phyloP scores from a whole-genome alignment of 1,284 basidiomycete genomes.

The Fomitiporia mediterranea region DNA sequence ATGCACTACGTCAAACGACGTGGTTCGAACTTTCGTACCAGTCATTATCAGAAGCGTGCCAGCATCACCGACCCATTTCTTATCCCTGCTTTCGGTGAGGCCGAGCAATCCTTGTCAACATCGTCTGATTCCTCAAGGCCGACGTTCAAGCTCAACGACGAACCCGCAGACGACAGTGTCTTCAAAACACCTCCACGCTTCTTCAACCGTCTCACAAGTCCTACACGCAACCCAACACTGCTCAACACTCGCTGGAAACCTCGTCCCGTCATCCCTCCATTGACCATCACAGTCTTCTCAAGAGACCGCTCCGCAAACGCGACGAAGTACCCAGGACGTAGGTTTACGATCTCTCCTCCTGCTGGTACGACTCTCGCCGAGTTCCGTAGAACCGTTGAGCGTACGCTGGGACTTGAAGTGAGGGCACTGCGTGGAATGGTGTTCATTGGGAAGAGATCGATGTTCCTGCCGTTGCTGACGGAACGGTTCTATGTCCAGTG shows the following conservation, averaged over 20 bases:
- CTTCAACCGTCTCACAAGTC: neutral
- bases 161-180: neutral
- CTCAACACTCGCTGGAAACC: conserved; percentile 15
- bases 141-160: neutral
- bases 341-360: neutral
- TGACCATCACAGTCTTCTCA: conserved; percentile 11
- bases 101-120: no score
- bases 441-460: neutral
- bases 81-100: no score
- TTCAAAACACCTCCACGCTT: neutral
- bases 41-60: no score
- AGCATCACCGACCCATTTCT: no score
- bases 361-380: conserved; percentile 9
- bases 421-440: conserved; percentile 12
- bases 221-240: conserved; percentile 9
- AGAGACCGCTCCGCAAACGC: conserved; percentile 1
- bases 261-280: conserved; percentile 1
- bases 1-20: no score
- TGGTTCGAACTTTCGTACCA: no score
- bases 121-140: neutral
- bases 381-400: conserved; percentile 4
- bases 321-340: conserved; percentile 3
- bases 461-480: conserved; percentile 10
- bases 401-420: neutral
- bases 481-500: conserved; percentile 13